phyloP scores from a whole-genome alignment of 768 basidiomycete species.

The Phanerodontia chrysosporium region DNA sequence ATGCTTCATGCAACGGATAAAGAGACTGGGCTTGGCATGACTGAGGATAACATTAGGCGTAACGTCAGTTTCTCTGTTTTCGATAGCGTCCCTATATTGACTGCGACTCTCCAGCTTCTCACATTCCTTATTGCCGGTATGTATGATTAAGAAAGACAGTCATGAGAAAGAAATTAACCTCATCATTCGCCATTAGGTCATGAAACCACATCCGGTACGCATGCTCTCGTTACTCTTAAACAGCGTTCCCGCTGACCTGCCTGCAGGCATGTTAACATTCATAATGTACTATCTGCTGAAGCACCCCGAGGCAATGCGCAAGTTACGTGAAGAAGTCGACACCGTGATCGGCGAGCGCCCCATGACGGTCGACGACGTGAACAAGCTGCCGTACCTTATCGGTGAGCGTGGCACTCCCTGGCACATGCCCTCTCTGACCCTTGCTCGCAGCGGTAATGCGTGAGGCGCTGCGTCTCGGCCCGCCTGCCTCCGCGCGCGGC shows the following conservation, averaged over 20 bases:
- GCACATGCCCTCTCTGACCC: not conserved
- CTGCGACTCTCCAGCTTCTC: slow-evolving; percentile 27
- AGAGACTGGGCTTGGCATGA: slow-evolving; percentile 37
- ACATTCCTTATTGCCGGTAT: slow-evolving; percentile 49
- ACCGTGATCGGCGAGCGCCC: slow-evolving; percentile 35
- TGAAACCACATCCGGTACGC: slow-evolving; percentile 34
- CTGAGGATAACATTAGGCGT: slow-evolving; percentile 37
- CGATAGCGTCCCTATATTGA: not conserved
- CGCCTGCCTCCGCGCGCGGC: slow-evolving; percentile 34
- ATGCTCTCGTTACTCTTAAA: not conserved
- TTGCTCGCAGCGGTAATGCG: slow-evolving; percentile 31
- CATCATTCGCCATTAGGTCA: too few species aligned
- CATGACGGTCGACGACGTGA: slow-evolving; percentile 36
- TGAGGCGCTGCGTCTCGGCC: slow-evolving; percentile 32
- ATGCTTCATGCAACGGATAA: slow-evolving; percentile 44
- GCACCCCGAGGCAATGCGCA: slow-evolving; percentile 37
- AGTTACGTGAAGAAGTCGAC: slow-evolving; percentile 46
- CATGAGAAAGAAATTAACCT: too few species aligned
- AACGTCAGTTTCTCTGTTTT: slow-evolving; percentile 31
- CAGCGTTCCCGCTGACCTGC: not conserved
- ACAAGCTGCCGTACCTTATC: slow-evolving; percentile 39
- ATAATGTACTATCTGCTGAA: slow-evolving; percentile 42
- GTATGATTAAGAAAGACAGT: too few species aligned
- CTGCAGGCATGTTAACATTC: slow-evolving; percentile 35
- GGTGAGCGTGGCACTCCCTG: slow-evolving; percentile 29